Base-by-base conservation (phyloP, 371 early-diverging fungal species). In the Parasitella parasitica region DNA sequence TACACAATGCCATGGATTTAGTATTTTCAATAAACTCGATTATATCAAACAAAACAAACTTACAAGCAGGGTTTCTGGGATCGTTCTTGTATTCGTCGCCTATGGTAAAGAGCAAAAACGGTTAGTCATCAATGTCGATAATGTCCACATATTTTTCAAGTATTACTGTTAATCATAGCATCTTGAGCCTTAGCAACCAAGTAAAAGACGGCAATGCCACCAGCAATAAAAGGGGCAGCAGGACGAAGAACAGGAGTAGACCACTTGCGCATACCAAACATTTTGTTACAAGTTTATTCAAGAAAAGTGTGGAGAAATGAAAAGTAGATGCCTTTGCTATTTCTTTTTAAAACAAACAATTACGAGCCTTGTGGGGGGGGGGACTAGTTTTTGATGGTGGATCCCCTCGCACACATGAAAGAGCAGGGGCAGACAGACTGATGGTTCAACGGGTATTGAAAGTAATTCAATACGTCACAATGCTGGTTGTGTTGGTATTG, bases 21-120 rank as follows among this genome's bases (percentile, higher is more conserved):
- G 28, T 51, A n/a, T 26, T 11, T 5, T 22, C 34, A 51, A 8
- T 26, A 38, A 38, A 9, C 22, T 18, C 8, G 18, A 16, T 4
- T 6, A 32, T 43, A 3, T 12, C 4, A 1, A 24, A 11, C 2
- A 12, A 24, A 3, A 48, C n/a, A n/a, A 36, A 78, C 82, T 67
- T 78, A 81, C 82, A 66, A 63, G 82, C 82, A 77, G 82, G 82
- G 76, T 82, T 82, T 75, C 82, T 76, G 69, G 82, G 82, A 58
- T 82, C 82, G 72, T 82, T 78, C 63, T 60, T 82, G 74, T 77
- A 82, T 28, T 78, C 71, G 0, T 82, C 82, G 56, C 66, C 82
- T 81, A 72, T 20, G 52, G 28, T 37, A 32, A 26, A 38, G 54
- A 57, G 22, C 43, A 22, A n/a, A n/a, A n/a, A n/a, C n/a, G n/a